These are phyloP conservation scores for Trichoderma oligosporum DNA, from an alignment of 2,329 filamentous ascomycete genomes.

Conservation along the genomic window DNA sequence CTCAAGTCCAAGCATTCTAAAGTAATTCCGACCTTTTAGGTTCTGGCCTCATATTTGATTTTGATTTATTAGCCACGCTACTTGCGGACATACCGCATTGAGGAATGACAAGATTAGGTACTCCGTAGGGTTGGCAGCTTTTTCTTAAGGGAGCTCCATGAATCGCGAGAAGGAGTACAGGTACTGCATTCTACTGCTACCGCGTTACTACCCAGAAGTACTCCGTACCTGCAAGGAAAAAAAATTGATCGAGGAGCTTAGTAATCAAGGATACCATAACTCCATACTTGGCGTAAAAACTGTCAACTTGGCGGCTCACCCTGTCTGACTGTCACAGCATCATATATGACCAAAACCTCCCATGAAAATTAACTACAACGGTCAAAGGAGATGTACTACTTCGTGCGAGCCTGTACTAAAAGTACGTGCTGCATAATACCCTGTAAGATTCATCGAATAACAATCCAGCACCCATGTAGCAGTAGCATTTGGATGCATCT, in stretches of 20 bases:
- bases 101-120: constrained; percentile 1
- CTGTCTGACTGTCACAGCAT: too few relatives aligned
- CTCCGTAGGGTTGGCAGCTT: constrained; percentile 6
- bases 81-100: constrained; percentile 1
- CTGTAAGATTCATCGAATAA: not conserved
- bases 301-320: too few relatives aligned
- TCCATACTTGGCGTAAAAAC: too few relatives aligned
- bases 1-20: not conserved
- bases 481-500: not conserved
- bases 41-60: not conserved
- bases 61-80: constrained; percentile 9
- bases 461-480: not conserved
- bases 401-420: not conserved
- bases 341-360: too few relatives aligned
- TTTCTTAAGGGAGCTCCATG: too few relatives aligned
- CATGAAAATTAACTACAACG: too few relatives aligned
- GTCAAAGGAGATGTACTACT: not conserved
- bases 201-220: not conserved
- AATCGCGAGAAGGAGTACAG: too few relatives aligned
- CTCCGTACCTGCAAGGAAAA: too few relatives aligned
- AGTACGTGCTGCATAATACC: not conserved
- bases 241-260: too few relatives aligned
- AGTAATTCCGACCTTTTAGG: not conserved
- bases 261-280: too few relatives aligned
- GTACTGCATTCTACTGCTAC: not conserved